phyloP scores from a whole-genome alignment of 2,329 filamentous ascomycete species.

The Cladorrhinum sp. region DNA sequence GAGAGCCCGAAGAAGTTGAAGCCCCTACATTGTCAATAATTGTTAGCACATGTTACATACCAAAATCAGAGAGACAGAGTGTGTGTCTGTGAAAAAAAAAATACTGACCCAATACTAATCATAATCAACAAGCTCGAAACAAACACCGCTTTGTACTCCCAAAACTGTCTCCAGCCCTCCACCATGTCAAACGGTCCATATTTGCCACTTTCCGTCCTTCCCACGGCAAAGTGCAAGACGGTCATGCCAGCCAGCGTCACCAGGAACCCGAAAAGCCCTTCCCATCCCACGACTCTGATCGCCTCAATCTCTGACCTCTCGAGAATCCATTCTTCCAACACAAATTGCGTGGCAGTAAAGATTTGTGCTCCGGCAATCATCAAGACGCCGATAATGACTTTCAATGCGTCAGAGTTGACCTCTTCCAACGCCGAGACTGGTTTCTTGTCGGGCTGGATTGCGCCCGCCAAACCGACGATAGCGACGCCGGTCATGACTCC shows the following conservation, averaged over 20 bases:
- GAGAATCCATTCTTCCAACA: slow-evolving; percentile 90
- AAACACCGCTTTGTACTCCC: slow-evolving; percentile 65
- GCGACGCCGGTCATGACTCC: slow-evolving; percentile 87
- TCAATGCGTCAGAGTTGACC: slow-evolving; percentile 49
- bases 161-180: slow-evolving; percentile 82
- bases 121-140: slow-evolving; percentile 86
- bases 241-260: slow-evolving; percentile 78
- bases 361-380: slow-evolving; percentile 93
- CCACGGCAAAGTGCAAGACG: slow-evolving; percentile 73
- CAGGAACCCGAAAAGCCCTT: slow-evolving; percentile 84
- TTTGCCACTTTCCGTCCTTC: slow-evolving; percentile 67
- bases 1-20: slow-evolving; percentile 99
- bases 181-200: slow-evolving; percentile 87
- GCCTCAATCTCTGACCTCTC: slow-evolving; percentile 66
- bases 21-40: too few species aligned
- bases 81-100: background rate
- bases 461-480: slow-evolving; percentile 84
- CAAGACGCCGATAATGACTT: slow-evolving; percentile 77
- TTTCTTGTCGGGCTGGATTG: slow-evolving; percentile 69
- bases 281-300: slow-evolving; percentile 91
- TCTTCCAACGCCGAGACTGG: slow-evolving; percentile 39
- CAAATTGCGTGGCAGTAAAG: slow-evolving; percentile 95
- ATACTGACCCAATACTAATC: slow-evolving; percentile 87
- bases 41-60: slow-evolving; percentile 10
- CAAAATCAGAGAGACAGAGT: background rate